Evolutionary conservation across 768 basidiomycete species (phyloP).

Genomic region (Suillus tomentosus): DNA sequence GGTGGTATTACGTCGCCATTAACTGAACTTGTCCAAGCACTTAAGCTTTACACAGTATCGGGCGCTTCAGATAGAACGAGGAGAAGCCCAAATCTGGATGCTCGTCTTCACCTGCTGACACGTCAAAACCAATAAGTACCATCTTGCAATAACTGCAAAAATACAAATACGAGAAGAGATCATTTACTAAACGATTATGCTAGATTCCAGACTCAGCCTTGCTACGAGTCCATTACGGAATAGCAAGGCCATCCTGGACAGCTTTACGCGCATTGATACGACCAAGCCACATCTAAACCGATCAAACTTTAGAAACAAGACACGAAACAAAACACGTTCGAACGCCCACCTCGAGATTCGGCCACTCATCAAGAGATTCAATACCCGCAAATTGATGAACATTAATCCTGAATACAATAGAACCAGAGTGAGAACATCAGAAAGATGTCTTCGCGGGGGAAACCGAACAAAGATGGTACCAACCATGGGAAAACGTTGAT

Average conservation of each 20-base stretch:
- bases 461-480: conserved; percentile 12
- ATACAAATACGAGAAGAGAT: background rate
- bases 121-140: background rate
- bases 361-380: conserved; percentile 40
- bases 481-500: conserved; percentile 34
- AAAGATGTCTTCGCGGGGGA: background rate
- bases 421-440: background rate
- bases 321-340: background rate
- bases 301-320: background rate
- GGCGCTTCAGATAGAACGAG: background rate
- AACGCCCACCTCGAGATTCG: conserved; percentile 34
- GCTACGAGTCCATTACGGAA: background rate
- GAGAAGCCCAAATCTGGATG: background rate
- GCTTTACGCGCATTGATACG: background rate
- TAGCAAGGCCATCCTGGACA: background rate
- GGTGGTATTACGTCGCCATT: background rate
- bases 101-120: background rate
- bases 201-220: background rate
- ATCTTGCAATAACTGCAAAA: background rate
- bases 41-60: background rate
- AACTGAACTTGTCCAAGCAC: background rate
- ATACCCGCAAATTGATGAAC: conserved; percentile 32
- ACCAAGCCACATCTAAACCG: background rate
- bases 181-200: background rate
- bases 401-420: conserved; percentile 35